A percentile compares a stretch with the other conserved stretches of the same genome.
Evolutionary conservation across 1,139 yeast species (phyloP).

Genomic region (Sugiyamaella neomexicana): DNA sequence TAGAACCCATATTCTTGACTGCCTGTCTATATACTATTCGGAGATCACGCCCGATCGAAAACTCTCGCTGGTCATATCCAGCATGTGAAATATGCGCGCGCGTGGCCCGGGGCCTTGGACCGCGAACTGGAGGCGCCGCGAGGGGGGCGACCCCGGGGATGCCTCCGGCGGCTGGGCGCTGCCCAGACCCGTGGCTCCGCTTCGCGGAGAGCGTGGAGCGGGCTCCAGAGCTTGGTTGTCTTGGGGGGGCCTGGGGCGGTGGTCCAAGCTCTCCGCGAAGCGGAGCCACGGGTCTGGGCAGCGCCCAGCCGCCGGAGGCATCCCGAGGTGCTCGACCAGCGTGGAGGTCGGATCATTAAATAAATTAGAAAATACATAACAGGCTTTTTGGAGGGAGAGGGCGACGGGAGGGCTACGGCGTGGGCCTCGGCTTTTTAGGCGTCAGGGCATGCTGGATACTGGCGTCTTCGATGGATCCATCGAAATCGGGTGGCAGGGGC

Average conservation of each 20-base stretch:
- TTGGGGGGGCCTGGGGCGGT: too few relatives aligned
- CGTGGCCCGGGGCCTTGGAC: not conserved
- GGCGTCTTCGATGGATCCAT: not conserved
- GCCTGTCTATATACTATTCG: not conserved
- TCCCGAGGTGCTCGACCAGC: too few relatives aligned
- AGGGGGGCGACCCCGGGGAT: too few relatives aligned
- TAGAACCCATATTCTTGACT: not conserved
- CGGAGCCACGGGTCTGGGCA: not conserved
- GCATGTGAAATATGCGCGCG: not conserved
- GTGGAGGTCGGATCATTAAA: conserved; percentile 2
- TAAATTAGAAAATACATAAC: conserved; percentile 8
- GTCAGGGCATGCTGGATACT: conserved; percentile 8
- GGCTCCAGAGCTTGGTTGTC: too few relatives aligned
- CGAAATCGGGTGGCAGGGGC: not conserved
- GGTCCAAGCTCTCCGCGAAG: too few relatives aligned
- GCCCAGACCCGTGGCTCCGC: not conserved
- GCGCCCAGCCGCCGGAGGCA: not conserved
- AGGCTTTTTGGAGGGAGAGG: too few relatives aligned
- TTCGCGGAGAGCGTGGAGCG: not conserved
- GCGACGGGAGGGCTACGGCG: not conserved
- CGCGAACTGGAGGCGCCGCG: too few relatives aligned
- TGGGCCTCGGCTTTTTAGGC: conserved; percentile 17
- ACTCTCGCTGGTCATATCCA: not conserved
- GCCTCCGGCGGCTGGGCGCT: not conserved
- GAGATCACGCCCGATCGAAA: too few relatives aligned